phyloP scores from a whole-genome alignment of 257 asterid species.

The Solanum medicagineum region DNA sequence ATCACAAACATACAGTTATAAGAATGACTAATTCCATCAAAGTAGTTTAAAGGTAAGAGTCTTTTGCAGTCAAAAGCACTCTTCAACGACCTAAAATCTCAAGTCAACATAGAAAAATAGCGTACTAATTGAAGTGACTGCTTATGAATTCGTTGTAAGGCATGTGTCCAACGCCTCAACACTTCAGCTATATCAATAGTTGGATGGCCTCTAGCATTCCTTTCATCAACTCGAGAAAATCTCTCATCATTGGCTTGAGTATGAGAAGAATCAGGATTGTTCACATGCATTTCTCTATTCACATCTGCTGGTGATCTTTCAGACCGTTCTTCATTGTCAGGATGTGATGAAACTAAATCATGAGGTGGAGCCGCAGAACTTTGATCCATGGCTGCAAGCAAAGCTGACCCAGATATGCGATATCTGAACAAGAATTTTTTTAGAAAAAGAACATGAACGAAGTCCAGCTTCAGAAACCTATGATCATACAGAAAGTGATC shows the following conservation, averaged over 20 bases:
- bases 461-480: background rate
- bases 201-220: constrained; percentile 69
- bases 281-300: constrained; percentile 21
- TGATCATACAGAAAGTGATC: background rate
- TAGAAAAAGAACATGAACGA: background rate
- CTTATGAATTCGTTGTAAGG: constrained; percentile 90
- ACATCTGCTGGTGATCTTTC: constrained; percentile 34
- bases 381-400: constrained; percentile 95
- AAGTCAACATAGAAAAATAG: constrained; percentile 4
- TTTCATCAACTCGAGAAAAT: constrained; percentile 52
- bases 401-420: constrained; percentile 93
- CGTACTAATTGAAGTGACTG: constrained; percentile 86
- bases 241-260: constrained; percentile 47
- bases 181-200: constrained; percentile 96
- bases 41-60: background rate
- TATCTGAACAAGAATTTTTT: constrained; percentile 39
- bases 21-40: background rate
- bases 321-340: constrained; percentile 38
- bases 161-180: constrained; percentile 97
- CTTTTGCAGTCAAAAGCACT: background rate
- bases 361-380: constrained; percentile 45
- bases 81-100: background rate
- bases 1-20: background rate
- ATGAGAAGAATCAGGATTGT: constrained; percentile 17
- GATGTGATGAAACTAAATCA: constrained; percentile 34